Conservation (phyloP, 1,139 yeast species). For the Pichia norvegensis region DNA sequence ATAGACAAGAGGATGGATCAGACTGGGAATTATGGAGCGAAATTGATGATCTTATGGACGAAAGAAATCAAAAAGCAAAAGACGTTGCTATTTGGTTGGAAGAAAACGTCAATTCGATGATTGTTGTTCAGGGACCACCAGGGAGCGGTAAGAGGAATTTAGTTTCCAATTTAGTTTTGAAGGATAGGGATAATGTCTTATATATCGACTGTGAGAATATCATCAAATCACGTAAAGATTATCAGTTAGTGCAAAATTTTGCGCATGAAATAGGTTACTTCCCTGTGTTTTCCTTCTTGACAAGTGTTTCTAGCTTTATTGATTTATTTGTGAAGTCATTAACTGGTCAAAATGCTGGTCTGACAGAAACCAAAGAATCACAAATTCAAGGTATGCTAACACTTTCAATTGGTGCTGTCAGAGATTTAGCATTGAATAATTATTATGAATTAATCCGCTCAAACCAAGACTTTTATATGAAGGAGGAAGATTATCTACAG, state of each 20-base stretch:
- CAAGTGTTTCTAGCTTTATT: conserved; percentile 65
- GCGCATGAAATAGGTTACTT: conserved; percentile 81
- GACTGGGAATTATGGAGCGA: conserved; percentile 22
- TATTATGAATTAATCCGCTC: conserved; percentile 28
- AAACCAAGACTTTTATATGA: conserved; percentile 31
- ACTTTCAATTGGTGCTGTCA: conserved; percentile 63
- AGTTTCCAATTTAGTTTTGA: conserved; percentile 61
- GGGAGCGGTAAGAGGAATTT: conserved; percentile 89
- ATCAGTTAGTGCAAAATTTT: conserved; percentile 55
- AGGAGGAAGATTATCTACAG: conserved; percentile 77
- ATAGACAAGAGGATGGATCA: conserved; percentile 28
- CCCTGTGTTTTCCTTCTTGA: conserved; percentile 92
- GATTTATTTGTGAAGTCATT: conserved; percentile 85
- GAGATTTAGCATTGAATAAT: conserved; percentile 54
- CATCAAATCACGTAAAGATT: conserved; percentile 66
- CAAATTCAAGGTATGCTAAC: conserved; percentile 78
- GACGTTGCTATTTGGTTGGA: conserved; percentile 73
- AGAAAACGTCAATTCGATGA: conserved; percentile 78
- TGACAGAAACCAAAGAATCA: conserved; percentile 76
- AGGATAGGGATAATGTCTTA: conserved; percentile 50
- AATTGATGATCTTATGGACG: conserved; percentile 54
- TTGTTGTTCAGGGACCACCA: conserved; percentile 83
- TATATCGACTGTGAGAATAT: conserved; percentile 73
- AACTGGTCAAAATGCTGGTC: conserved; percentile 91
- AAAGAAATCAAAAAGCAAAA: conserved; percentile 58